These are phyloP conservation scores for Linnemannia hyalina DNA, from an alignment of 192 early-diverging fungal species.

Conservation along the genomic window DNA sequence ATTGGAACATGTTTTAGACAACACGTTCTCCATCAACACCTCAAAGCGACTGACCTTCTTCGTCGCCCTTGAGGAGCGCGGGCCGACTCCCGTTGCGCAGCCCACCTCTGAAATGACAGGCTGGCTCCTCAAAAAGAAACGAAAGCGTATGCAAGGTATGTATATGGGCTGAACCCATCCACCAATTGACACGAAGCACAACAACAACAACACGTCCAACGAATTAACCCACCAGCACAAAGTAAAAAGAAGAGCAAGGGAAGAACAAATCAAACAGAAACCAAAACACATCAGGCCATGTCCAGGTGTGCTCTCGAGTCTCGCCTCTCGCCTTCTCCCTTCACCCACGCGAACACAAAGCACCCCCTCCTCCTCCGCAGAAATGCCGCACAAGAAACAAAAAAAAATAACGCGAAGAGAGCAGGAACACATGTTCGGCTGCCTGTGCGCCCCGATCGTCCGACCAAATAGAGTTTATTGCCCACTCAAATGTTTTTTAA, in stretches of 20 bases:
- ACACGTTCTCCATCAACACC: conserved; percentile 66
- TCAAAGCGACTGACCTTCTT: conserved; percentile 64
- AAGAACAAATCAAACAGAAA: not conserved
- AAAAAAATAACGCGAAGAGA: not conserved
- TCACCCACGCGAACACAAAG: not conserved
- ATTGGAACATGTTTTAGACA: conserved; percentile 48
- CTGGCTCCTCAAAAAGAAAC: conserved; percentile 68
- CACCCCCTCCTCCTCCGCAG: not conserved
- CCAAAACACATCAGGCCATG: not conserved
- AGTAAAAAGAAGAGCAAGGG: not conserved
- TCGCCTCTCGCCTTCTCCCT: not conserved
- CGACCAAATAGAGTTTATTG: conserved; percentile 5
- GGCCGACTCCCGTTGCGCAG: conserved; percentile 6
- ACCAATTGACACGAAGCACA: not conserved
- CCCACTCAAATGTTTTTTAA: not conserved
- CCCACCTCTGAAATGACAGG: conserved; percentile 54
- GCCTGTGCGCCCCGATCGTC: not conserved
- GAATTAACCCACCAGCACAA: not conserved
- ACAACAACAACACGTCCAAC: not conserved
- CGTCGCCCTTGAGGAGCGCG: conserved; percentile 60
- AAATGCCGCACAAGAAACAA: not conserved
- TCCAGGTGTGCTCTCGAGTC: not conserved
- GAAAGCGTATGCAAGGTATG: conserved; percentile 70
- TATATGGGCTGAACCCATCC: not conserved
- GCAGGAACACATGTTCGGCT: conserved; percentile 20